Base-by-base conservation (phyloP, 176 grass and related monocot genomes). In the Zea luxurians region DNA sequence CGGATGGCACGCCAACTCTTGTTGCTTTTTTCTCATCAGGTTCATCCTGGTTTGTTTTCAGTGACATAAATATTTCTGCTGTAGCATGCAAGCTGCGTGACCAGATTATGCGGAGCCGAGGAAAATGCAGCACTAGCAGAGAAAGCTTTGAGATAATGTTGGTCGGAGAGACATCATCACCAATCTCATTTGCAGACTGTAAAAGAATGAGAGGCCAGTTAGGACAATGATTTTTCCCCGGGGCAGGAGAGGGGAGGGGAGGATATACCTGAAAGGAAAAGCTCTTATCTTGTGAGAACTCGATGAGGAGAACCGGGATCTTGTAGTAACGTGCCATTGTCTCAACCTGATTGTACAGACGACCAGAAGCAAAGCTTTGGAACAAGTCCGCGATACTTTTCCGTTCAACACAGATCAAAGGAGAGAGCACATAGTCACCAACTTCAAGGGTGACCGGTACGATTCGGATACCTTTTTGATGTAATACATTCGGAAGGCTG, bases 31-130 rank as follows among this genome's bases (percentile, higher is more conserved):
- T 88, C 78, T 98, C 91, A 36, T 98, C 95, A 64, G 95, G 91
- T 88, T 98, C 95, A 71, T 98, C 95, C 87, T 98, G 95, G 66
- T 94, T 98, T 81, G 81, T 66, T 86, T 98, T 97, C 6, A 97
- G 85, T 18, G 95, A 97, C 71, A 85, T 61, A 82, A 97, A 97
- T 83, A 94, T 94, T 50, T 94, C 85, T 0, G 95, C 91, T 9
- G 95, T 97, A 8, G 91, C 95, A 70, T 94, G 91, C 80, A 97
- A 62, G 77, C 87, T 97, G 52, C 95, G 87, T 12, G 95, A 97
- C 91, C 95, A 97, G 37, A 97, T 83, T n/a, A 97, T 88, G 66
- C 95, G 84, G 20, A 94, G 82, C 40, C 95, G 85, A 82, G 95
- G 95, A 70, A 97, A 97, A 92, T 97, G 95, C 40, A 97, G 78